Conservation (phyloP, 176 grass and related monocot genomes). For the Rhynchospora tenuis region DNA sequence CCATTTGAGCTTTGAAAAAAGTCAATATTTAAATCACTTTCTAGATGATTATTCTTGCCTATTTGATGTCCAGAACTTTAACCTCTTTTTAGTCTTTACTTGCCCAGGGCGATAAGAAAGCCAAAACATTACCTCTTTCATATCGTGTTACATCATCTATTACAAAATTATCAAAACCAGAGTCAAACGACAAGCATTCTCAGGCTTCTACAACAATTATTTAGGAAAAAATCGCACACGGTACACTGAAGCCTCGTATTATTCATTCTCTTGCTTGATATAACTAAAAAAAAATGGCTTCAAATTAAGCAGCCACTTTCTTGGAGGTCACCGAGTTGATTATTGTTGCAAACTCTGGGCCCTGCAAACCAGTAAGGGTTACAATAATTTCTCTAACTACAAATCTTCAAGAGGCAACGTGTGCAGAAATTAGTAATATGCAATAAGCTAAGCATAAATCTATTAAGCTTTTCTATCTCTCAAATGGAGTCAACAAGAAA, state of each 20-base stretch:
- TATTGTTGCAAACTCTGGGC: conserved; percentile 73
- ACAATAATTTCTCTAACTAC: not conserved
- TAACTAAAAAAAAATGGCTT: not conserved
- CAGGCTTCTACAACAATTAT: conserved; percentile 6
- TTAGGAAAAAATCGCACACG: not conserved
- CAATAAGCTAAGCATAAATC: not conserved
- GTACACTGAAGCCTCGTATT: conserved; percentile 2
- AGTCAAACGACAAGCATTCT: not conserved
- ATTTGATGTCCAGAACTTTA: not conserved
- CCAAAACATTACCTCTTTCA: not conserved
- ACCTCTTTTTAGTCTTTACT: not conserved
- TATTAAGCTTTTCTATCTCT: not conserved
- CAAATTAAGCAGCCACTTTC: conserved; percentile 73
- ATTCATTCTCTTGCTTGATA: conserved; percentile 15
- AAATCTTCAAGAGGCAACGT: not conserved
- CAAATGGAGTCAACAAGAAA: not conserved
- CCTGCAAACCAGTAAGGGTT: conserved; percentile 28
- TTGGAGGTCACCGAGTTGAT: conserved; percentile 89
- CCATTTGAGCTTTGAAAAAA: not conserved
- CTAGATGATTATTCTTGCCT: not conserved
- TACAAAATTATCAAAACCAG: conserved; percentile 9
- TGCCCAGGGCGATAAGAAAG: not conserved
- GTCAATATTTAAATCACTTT: not conserved
- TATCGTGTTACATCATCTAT: not conserved
- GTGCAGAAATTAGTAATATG: not conserved